Percentiles rank a stretch among this genome's conserved stretches.
phyloP scores from a whole-genome alignment of 73 alveolate species.

The Uronychia binucleata region DNA sequence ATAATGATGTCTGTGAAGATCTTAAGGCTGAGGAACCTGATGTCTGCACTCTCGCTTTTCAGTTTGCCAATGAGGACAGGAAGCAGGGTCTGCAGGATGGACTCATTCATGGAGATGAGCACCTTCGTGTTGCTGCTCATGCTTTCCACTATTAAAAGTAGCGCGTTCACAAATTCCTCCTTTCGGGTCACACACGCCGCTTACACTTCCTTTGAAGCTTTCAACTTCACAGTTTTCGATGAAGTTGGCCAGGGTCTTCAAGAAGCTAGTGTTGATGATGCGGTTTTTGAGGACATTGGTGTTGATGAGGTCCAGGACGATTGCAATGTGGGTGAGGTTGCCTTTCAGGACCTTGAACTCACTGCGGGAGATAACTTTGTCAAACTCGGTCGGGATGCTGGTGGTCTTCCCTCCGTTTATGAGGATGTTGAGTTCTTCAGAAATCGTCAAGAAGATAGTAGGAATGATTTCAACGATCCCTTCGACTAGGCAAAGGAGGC shows the following conservation, averaged over 20 bases:
- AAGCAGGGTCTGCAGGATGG: conserved; percentile 36
- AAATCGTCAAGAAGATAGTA: conserved; percentile 44
- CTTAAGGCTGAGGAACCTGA: conserved; percentile 76
- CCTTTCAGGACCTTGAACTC: conserved; percentile 48
- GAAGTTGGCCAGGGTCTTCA: conserved; percentile 32
- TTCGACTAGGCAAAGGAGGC: conserved; percentile 66
- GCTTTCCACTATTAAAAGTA: conserved; percentile 48
- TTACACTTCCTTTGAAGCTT: conserved; percentile 51
- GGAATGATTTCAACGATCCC: conserved; percentile 71
- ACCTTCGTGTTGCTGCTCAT: conserved; percentile 37
- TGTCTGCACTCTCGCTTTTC: conserved; percentile 54
- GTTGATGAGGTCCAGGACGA: conserved; percentile 46
- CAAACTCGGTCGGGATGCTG: conserved; percentile 45
- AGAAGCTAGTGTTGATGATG: conserved; percentile 25
- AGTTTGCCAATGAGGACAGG: conserved; percentile 46
- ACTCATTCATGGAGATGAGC: conserved; percentile 27
- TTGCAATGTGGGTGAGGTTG: conserved; percentile 41
- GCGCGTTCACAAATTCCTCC: conserved; percentile 50
- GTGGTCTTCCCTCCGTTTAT: conserved; percentile 59
- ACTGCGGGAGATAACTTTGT: conserved; percentile 17
- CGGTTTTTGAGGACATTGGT: conserved; percentile 39
- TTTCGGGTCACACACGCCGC: too few species aligned
- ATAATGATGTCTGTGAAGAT: conserved; percentile 78
- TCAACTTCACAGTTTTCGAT: conserved; percentile 32
- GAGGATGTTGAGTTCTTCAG: conserved; percentile 49